phyloP scores from a whole-genome alignment of 352 stramenopile genomes.

The Phytopythium helicoides region DNA sequence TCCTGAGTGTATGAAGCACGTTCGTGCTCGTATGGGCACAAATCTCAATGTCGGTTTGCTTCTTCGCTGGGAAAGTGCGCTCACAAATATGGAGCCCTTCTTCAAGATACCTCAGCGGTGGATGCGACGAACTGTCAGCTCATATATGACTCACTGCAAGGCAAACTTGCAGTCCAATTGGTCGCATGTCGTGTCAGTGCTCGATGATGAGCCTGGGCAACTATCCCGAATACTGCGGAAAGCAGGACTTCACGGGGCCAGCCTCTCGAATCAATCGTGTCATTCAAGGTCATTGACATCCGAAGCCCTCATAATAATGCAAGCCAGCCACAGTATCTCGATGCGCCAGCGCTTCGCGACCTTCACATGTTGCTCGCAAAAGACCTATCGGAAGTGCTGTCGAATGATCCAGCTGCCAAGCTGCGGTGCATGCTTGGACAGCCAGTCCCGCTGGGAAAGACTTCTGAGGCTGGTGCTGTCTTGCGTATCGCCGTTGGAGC shows the following conservation, averaged over 20 bases:
- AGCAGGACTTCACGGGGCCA: conserved; percentile 16
- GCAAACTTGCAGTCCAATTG: conserved; percentile 37
- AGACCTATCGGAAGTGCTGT: conserved; percentile 54
- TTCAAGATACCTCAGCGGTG: conserved; percentile 43
- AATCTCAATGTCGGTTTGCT: conserved; percentile 77
- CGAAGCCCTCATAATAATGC: conserved; percentile 7
- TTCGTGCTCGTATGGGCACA: conserved; percentile 45
- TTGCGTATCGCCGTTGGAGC: conserved; percentile 84
- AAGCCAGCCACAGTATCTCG: conserved; percentile 19
- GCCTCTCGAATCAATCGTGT: conserved; percentile 76
- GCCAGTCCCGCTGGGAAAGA: conserved; percentile 76
- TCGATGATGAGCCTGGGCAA: conserved; percentile 18
- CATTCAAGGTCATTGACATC: conserved; percentile 68
- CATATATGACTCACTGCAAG: conserved; percentile 61
- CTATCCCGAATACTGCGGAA: conserved; percentile 12
- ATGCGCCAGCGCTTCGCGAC: conserved; percentile 48
- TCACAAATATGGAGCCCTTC: conserved; percentile 82
- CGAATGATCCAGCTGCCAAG: conserved; percentile 41
- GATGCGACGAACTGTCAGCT: conserved; percentile 48
- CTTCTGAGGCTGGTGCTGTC: conserved; percentile 34
- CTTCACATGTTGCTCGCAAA: conserved; percentile 72
- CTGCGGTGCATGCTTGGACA: conserved; percentile 76
- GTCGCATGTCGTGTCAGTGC: conserved; percentile 42
- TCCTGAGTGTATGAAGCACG: conserved; percentile 57
- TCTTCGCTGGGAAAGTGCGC: conserved; percentile 77